These are phyloP conservation scores for Cardamine chenopodiifolia DNA, from an alignment of 345 rosid species.

Conservation along the genomic window DNA sequence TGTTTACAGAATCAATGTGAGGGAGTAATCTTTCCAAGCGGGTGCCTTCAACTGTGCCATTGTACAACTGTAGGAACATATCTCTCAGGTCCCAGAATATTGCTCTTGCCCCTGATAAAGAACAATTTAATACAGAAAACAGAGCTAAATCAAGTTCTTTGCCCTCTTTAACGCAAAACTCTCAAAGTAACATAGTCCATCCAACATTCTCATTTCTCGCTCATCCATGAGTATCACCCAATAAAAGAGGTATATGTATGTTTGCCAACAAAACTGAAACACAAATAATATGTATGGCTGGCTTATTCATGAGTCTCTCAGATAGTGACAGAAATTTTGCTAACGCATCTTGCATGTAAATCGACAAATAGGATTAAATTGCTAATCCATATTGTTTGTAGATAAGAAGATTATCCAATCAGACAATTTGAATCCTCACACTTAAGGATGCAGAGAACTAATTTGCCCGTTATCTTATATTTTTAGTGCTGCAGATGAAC, in stretches of 20 bases:
- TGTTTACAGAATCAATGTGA: conserved; percentile 74
- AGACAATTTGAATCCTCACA: not conserved
- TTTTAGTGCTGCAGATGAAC: not conserved
- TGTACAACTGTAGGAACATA: conserved; percentile 68
- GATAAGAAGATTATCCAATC: not conserved
- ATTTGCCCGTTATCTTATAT: conserved; percentile 9
- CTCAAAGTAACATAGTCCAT: not conserved
- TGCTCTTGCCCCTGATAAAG: conserved; percentile 67
- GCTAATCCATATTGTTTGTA: not conserved
- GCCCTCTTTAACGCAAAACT: not conserved
- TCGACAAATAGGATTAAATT: not conserved
- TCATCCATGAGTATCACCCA: conserved; percentile 7
- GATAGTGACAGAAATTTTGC: not conserved
- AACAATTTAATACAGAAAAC: conserved; percentile 3
- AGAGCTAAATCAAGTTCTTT: conserved; percentile 9
- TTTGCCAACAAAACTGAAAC: conserved; percentile 14
- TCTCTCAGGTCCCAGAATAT: conserved; percentile 94
- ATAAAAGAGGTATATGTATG: not conserved
- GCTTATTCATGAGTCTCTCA: not conserved
- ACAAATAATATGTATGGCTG: not conserved
- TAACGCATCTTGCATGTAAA: not conserved
- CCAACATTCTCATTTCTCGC: not conserved
- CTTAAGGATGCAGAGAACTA: not conserved
- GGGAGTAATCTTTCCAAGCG: conserved; percentile 82
- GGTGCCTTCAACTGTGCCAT: conserved; percentile 67